Percentiles rank a stretch among this genome's conserved stretches.
phyloP scores from a whole-genome alignment of 148 eudicot species.

The Persicaria maculosa region DNA sequence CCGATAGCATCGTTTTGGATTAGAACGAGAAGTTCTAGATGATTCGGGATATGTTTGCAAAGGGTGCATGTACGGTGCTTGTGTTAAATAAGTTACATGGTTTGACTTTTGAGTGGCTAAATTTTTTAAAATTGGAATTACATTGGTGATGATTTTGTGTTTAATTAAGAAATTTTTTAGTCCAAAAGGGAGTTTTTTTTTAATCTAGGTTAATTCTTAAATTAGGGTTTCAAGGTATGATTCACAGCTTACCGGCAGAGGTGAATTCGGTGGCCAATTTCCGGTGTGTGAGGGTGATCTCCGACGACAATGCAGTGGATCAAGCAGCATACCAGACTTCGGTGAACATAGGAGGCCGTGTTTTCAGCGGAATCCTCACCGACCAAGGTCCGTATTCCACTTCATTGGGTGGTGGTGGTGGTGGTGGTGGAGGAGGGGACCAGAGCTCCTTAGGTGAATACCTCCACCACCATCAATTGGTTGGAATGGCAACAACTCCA shows the following conservation, averaged over 20 bases:
- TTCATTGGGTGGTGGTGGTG: constrained; percentile 15
- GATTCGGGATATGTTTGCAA: too few species aligned
- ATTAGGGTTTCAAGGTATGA: constrained; percentile 35
- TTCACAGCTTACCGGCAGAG: constrained; percentile 49
- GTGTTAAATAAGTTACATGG: background rate
- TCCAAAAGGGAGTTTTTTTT: background rate
- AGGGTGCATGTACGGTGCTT: too few species aligned
- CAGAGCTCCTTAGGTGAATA: constrained; percentile 27
- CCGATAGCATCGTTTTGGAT: too few species aligned
- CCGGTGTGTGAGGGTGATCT: constrained; percentile 53
- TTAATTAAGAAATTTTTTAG: background rate
- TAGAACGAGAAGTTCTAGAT: too few species aligned
- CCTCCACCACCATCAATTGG: constrained; percentile 20
- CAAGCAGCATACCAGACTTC: constrained; percentile 75
- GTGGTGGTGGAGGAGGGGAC: constrained; percentile 18
- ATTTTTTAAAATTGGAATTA: background rate
- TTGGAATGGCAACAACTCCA: constrained; percentile 13
- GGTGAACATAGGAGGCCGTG: constrained; percentile 63
- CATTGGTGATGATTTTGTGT: background rate
- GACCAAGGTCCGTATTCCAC: constrained; percentile 52
- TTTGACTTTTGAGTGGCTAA: background rate
- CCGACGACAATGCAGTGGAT: constrained; percentile 54
- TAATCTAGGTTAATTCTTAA: background rate
- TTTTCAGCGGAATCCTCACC: constrained; percentile 67
- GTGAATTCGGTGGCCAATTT: constrained; percentile 46